Conservation (phyloP, 202 grass and related monocot species). For the Schoenoplectus tabernaemontani region DNA sequence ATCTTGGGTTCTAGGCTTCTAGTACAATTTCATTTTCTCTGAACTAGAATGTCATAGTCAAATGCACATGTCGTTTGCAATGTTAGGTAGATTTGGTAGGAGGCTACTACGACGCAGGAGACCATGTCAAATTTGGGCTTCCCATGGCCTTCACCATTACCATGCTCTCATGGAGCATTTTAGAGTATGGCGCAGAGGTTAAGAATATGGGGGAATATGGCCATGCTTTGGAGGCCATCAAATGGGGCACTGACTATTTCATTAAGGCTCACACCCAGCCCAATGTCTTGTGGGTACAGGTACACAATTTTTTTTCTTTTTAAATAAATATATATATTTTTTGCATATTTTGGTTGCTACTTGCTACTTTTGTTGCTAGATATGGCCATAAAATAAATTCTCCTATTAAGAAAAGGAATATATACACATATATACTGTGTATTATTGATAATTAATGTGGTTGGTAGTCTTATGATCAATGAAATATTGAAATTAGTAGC, state of each 20-base stretch:
- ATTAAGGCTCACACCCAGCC: slow-evolving; percentile 54
- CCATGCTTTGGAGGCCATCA: slow-evolving; percentile 65
- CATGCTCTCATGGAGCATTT: slow-evolving; percentile 56
- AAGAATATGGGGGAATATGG: slow-evolving; percentile 33
- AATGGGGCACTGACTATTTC: slow-evolving; percentile 82
- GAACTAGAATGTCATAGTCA: neutral
- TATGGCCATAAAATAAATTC: too few relatives aligned
- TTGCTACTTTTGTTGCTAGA: too few relatives aligned
- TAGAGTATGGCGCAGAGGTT: slow-evolving; percentile 45
- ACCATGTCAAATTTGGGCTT: slow-evolving; percentile 90
- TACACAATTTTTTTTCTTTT: slow-evolving; percentile 8
- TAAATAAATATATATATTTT: too few relatives aligned
- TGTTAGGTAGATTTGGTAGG: slow-evolving; percentile 65
- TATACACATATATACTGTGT: too few relatives aligned
- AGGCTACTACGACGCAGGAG: slow-evolving; percentile 90
- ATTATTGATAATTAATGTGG: neutral
- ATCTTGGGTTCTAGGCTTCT: neutral
- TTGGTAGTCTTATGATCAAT: neutral
- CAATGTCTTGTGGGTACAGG: slow-evolving; percentile 57
- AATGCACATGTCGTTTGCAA: neutral
- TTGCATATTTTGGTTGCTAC: too few relatives aligned
- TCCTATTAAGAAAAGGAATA: too few relatives aligned
- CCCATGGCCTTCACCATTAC: slow-evolving; percentile 94
- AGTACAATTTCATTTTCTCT: neutral
- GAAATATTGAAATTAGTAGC: too few relatives aligned